Conservation (phyloP, 495 filamentous ascomycete genomes). For the Podospora sp. region DNA sequence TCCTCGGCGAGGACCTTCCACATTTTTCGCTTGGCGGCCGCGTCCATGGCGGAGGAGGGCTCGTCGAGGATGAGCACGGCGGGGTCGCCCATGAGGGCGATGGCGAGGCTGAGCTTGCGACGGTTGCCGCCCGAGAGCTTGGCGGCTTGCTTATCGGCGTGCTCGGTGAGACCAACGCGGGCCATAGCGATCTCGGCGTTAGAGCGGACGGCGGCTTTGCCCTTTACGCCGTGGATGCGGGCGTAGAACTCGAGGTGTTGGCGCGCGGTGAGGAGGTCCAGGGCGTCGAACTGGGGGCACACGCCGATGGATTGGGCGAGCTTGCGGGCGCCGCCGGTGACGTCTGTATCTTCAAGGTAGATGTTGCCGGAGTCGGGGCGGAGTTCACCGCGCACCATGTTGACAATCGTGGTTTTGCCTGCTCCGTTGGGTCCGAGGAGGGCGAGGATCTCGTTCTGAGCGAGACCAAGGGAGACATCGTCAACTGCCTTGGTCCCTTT, state of each 20-base stretch:
- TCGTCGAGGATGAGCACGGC: conserved; percentile 72
- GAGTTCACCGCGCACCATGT: conserved; percentile 76
- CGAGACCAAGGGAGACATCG: conserved; percentile 75
- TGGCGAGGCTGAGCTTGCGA: conserved; percentile 64
- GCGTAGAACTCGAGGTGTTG: conserved; percentile 78
- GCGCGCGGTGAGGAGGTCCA: conserved; percentile 67
- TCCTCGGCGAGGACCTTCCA: conserved; percentile 62
- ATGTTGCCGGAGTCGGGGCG: conserved; percentile 61
- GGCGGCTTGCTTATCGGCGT: conserved; percentile 54
- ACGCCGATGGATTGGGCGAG: conserved; percentile 71
- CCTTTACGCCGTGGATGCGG: conserved; percentile 61
- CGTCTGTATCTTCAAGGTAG: conserved; percentile 69
- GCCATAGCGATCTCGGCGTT: conserved; percentile 60
- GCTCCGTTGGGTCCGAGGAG: conserved; percentile 84
- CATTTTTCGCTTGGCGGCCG: conserved; percentile 70
- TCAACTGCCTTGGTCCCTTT: conserved; percentile 68
- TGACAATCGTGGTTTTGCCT: conserved; percentile 81
- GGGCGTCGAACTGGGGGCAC: conserved; percentile 68
- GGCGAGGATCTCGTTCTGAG: conserved; percentile 74
- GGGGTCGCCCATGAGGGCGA: conserved; percentile 76
- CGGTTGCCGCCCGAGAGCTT: conserved; percentile 59
- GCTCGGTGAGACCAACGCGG: conserved; percentile 59
- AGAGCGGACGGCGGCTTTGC: conserved; percentile 49
- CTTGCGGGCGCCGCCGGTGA: conserved; percentile 60
- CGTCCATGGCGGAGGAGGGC: conserved; percentile 68